Conservation (phyloP, 805 yeast species). For the Candida sakaeoensis region DNA sequence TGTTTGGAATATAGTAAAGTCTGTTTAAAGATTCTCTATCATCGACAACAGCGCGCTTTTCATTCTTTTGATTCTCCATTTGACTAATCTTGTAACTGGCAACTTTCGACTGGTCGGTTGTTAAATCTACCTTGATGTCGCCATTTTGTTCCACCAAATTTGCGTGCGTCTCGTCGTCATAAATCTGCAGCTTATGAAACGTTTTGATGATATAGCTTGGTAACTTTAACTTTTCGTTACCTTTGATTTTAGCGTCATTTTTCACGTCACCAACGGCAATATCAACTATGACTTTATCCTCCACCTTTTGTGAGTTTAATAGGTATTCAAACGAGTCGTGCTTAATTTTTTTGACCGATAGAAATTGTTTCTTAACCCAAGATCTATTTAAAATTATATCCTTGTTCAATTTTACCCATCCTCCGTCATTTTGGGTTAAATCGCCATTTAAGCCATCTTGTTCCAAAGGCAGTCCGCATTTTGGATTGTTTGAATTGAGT, state of each 20-base stretch:
- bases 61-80: slow-evolving; percentile 3
- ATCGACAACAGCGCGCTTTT: slow-evolving; percentile 7
- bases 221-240: slow-evolving; percentile 28
- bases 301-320: slow-evolving; percentile 1
- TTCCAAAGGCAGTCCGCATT: slow-evolving; percentile 25
- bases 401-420: slow-evolving; percentile 44
- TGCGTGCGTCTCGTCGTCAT: slow-evolving; percentile 25
- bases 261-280: slow-evolving; percentile 35
- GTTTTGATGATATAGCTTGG: slow-evolving; percentile 30
- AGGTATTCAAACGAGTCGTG: slow-evolving; percentile 16
- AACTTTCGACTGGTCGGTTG: slow-evolving; percentile 4
- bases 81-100: slow-evolving; percentile 4
- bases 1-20: slow-evolving; percentile 27
- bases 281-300: slow-evolving; percentile 33
- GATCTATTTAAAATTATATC: slow-evolving; percentile 44
- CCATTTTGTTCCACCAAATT: slow-evolving; percentile 7
- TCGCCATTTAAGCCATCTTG: slow-evolving; percentile 25
- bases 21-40: slow-evolving; percentile 7
- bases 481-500: slow-evolving; percentile 15
- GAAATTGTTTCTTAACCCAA: slow-evolving; percentile 40
- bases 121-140: slow-evolving; percentile 10
- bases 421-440: slow-evolving; percentile 13
- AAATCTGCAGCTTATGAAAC: slow-evolving; percentile 22
- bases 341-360: slow-evolving; percentile 30
- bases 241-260: slow-evolving; percentile 30